These are phyloP conservation scores for Canna indica DNA, from an alignment of 176 grass and related monocot species.

Conservation along the genomic window DNA sequence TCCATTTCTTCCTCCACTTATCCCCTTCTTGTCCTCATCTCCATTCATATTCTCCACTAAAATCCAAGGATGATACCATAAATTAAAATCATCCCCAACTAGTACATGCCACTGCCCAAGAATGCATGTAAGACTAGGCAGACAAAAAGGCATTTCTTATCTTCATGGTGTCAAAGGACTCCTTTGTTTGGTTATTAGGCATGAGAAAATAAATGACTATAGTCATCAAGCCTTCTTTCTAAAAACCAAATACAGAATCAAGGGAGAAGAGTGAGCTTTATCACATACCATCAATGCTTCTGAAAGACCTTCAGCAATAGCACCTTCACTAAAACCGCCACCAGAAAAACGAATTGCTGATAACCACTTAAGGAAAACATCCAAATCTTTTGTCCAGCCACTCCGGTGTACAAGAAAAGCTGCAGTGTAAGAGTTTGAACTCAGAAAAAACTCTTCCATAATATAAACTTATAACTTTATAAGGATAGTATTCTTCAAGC, in stretches of 20 bases:
- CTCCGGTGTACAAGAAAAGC: slow-evolving; percentile 70
- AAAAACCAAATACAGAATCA: not conserved
- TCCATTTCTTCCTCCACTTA: too few species aligned
- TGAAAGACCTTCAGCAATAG: slow-evolving; percentile 76
- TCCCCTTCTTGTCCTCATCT: too few species aligned
- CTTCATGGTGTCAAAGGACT: too few species aligned
- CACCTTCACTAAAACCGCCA: slow-evolving; percentile 71
- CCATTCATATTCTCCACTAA: too few species aligned
- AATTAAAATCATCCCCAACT: too few species aligned
- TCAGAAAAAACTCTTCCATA: not conserved
- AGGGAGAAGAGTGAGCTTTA: not conserved
- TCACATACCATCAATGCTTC: slow-evolving; percentile 64
- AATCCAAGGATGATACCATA: too few species aligned
- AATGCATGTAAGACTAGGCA: too few species aligned
- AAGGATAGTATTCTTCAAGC: not conserved
- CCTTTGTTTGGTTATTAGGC: too few species aligned
- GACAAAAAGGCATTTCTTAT: too few species aligned
- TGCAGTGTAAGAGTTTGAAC: slow-evolving; percentile 7
- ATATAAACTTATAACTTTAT: not conserved
- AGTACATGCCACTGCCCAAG: too few species aligned
- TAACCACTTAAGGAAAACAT: slow-evolving; percentile 66
- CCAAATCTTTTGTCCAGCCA: slow-evolving; percentile 85
- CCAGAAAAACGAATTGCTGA: slow-evolving; percentile 70
- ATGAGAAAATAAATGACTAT: too few species aligned
- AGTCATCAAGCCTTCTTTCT: too few species aligned